Percentiles rank a stretch among this genome's conserved stretches.
Evolutionary conservation across 2,329 filamentous ascomycete genomes (phyloP).

Genomic region (Alternaria sp.): DNA sequence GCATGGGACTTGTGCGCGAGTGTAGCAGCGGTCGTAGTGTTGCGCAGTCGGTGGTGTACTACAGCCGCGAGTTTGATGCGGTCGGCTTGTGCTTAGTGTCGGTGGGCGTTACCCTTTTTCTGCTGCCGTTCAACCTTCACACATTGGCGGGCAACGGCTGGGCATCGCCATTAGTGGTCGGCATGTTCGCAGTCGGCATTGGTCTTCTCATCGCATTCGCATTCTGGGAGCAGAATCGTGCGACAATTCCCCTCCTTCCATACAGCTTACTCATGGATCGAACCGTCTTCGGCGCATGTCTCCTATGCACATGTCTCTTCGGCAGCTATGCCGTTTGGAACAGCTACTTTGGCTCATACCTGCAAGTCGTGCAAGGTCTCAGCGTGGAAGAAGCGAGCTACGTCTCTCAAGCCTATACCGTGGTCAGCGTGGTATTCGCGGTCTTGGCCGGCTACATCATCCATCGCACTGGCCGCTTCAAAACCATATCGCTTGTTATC

Average conservation of each 20-base stretch:
- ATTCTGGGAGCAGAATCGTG: constrained; percentile 47
- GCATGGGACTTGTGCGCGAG: constrained; percentile 56
- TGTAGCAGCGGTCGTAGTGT: constrained; percentile 54
- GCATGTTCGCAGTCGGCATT: constrained; percentile 44
- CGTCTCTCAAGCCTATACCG: constrained; percentile 42
- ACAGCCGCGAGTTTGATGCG: constrained; percentile 67
- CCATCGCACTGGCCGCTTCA: constrained; percentile 23
- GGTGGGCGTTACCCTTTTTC: constrained; percentile 65
- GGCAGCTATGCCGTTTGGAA: constrained; percentile 42
- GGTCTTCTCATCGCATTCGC: constrained; percentile 43
- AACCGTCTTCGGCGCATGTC: constrained; percentile 59
- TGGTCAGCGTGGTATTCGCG: constrained; percentile 23
- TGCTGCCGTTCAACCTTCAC: constrained; percentile 69
- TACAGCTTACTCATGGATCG: constrained; percentile 41
- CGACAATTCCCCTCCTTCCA: constrained; percentile 47
- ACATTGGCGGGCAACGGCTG: constrained; percentile 23
- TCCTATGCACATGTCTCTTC: constrained; percentile 50
- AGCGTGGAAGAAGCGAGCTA: constrained; percentile 40
- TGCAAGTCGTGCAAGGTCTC: constrained; percentile 44
- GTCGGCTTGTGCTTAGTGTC: constrained; percentile 66
- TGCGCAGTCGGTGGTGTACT: constrained; percentile 58
- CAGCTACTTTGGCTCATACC: constrained; percentile 47
- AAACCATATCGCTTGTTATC: constrained; percentile 19
- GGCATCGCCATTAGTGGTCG: constrained; percentile 42
- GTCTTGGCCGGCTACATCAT: constrained; percentile 20